A percentile compares a stretch with the other conserved stretches of the same genome.
phyloP scores from a whole-genome alignment of 129 eudicot species.

The Flaveria bidentis region DNA sequence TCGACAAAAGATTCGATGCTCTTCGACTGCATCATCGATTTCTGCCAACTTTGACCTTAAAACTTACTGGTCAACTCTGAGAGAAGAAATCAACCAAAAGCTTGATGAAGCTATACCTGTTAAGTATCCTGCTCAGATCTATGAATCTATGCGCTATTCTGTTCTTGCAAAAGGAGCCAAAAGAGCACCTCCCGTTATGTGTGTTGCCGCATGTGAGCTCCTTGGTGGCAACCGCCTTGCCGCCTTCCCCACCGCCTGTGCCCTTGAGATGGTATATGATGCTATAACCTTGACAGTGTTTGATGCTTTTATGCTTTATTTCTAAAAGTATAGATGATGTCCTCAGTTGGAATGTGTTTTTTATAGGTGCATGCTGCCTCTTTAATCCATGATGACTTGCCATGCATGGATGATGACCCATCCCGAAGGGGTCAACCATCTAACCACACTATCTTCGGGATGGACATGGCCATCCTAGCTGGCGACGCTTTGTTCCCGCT shows the following conservation, averaged over 20 bases:
- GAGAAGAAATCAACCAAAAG: conserved; percentile 67
- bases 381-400: conserved; percentile 85
- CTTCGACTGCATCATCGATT: conserved; percentile 37
- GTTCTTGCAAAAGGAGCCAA: conserved; percentile 90
- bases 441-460: conserved; percentile 83
- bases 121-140: conserved; percentile 74
- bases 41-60: conserved; percentile 71
- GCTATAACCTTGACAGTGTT: not conserved
- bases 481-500: conserved; percentile 96
- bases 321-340: not conserved
- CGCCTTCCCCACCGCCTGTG: conserved; percentile 99
- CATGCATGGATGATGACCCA: conserved; percentile 95
- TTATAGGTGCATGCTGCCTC: conserved; percentile 91
- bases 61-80: conserved; percentile 78
- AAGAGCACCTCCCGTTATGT: conserved; percentile 95
- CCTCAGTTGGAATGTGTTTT: not conserved
- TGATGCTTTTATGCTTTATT: not conserved
- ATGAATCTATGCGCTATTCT: conserved; percentile 96
- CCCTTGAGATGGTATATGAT: conserved; percentile 81
- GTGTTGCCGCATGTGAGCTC: conserved; percentile 96
- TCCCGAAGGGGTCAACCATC: conserved; percentile 92
- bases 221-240: conserved; percentile 87
- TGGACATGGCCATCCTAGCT: conserved; percentile 93
- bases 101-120: conserved; percentile 87
- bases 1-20: conserved; percentile 42